Evolutionary conservation across 495 filamentous ascomycete species (phyloP).

Genomic region (Lasiosphaeria miniovina): DNA sequence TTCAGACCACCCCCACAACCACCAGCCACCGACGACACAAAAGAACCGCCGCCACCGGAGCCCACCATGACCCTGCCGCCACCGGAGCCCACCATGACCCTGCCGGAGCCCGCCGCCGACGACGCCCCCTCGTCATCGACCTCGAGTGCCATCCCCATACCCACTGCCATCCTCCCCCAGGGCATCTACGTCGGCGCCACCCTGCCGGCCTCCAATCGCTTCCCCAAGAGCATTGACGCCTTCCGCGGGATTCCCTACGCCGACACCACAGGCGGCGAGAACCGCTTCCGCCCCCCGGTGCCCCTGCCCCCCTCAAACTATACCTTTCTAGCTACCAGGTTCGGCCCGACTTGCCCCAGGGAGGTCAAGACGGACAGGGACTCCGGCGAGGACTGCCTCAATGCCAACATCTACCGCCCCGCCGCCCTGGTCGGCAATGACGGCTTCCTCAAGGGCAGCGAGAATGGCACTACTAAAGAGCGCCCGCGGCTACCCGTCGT

Average conservation of each 20-base stretch:
- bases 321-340: slow-evolving; percentile 43
- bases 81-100: no score
- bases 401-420: slow-evolving; percentile 48
- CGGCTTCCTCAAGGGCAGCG: slow-evolving; percentile 2
- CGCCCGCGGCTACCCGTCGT: slow-evolving; percentile 52
- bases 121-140: no score
- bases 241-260: slow-evolving; percentile 64
- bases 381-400: slow-evolving; percentile 51
- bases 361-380: slow-evolving; percentile 22
- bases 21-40: no score
- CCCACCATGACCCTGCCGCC: no score
- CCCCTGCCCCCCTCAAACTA: slow-evolving; percentile 26
- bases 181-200: slow-evolving; percentile 53
- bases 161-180: slow-evolving; percentile 46
- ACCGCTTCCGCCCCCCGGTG: slow-evolving; percentile 55
- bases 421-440: slow-evolving; percentile 28
- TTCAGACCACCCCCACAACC: no score
- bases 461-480: slow-evolving; percentile 20
- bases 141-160: slow-evolving; percentile 7
- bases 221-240: slow-evolving; percentile 49
- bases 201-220: slow-evolving; percentile 33
- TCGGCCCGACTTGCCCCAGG: slow-evolving; percentile 43
- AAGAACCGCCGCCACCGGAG: no score
- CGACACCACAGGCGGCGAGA: slow-evolving; percentile 50
- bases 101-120: no score